Conservation (phyloP, 345 rosid species). For the Physaria fendleri region DNA sequence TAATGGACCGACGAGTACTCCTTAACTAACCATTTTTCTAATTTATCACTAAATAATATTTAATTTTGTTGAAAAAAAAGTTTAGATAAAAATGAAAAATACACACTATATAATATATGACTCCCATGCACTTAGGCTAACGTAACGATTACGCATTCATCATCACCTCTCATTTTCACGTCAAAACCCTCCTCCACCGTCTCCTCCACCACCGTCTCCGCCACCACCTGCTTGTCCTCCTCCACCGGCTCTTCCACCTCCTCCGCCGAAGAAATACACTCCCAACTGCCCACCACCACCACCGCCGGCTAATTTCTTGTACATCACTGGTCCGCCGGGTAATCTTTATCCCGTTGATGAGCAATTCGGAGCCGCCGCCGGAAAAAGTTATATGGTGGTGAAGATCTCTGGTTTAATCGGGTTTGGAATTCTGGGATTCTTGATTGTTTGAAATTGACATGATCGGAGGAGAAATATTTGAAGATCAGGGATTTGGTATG, state of each 20-base stretch:
- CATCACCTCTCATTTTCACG: constrained; percentile 30
- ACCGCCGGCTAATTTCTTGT: constrained; percentile 40
- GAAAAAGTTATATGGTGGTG: constrained; percentile 13
- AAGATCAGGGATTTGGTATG: constrained; percentile 21
- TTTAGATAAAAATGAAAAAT: constrained; percentile 1
- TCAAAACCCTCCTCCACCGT: constrained; percentile 50
- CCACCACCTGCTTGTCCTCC: constrained; percentile 37
- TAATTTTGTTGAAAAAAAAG: neutral
- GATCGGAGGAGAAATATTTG: neutral
- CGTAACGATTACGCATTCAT: constrained; percentile 31
- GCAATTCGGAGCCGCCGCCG: constrained; percentile 28
- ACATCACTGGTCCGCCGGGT: constrained; percentile 63
- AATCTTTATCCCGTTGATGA: constrained; percentile 47
- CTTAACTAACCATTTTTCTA: constrained; percentile 15
- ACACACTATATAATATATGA: constrained; percentile 21
- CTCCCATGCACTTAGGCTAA: constrained; percentile 31
- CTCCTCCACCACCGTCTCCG: constrained; percentile 37
- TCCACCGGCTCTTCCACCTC: constrained; percentile 40
- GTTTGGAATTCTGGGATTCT: constrained; percentile 32
- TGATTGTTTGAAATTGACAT: constrained; percentile 25
- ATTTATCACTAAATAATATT: neutral
- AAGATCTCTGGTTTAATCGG: constrained; percentile 32
- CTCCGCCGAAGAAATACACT: constrained; percentile 36
- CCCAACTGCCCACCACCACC: constrained; percentile 62
- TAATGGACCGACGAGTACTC: constrained; percentile 24